Evolutionary conservation across 2,329 filamentous ascomycete genomes (phyloP).

Genomic region (Dothidotthia symphoricarpi): DNA sequence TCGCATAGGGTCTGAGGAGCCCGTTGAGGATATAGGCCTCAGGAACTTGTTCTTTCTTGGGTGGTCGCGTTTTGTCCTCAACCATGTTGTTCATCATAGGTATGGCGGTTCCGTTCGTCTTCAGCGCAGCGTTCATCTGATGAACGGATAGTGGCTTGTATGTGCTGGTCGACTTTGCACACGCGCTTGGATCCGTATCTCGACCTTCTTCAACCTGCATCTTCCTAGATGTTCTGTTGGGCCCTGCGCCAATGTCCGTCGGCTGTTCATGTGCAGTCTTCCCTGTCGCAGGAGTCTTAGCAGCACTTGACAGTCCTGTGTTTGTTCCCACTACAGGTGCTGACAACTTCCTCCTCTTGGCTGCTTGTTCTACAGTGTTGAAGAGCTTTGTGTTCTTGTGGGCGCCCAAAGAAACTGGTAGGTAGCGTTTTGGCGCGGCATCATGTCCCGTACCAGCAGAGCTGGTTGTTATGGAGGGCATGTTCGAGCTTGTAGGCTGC

Average conservation of each 20-base stretch:
- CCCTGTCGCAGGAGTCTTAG: not conserved
- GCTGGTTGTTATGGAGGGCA: not conserved
- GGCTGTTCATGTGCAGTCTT: not conserved
- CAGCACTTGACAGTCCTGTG: not conserved
- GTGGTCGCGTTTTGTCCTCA: slow-evolving; percentile 4
- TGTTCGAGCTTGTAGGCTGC: not conserved
- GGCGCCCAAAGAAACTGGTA: not conserved
- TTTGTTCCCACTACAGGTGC: not conserved
- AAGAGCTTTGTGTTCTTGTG: not conserved
- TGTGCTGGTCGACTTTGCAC: slow-evolving; percentile 1
- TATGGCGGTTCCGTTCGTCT: slow-evolving; percentile 8
- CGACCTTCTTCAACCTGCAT: not conserved
- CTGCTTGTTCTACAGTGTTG: slow-evolving; percentile 1
- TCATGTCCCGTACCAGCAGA: not conserved
- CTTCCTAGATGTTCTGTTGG: too few relatives aligned
- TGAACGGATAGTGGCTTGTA: slow-evolving; percentile 19
- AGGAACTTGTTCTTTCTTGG: slow-evolving; percentile 12
- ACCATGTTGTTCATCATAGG: slow-evolving; percentile 2
- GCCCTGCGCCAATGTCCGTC: too few relatives aligned
- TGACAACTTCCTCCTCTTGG: slow-evolving; percentile 28
- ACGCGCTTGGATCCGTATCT: not conserved
- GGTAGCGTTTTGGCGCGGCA: slow-evolving; percentile 1
- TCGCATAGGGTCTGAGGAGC: too few relatives aligned
- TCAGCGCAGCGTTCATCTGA: slow-evolving; percentile 22
- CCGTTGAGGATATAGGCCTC: too few relatives aligned